Conservation (phyloP, 495 filamentous ascomycete genomes). For the Podospora sp. region DNA sequence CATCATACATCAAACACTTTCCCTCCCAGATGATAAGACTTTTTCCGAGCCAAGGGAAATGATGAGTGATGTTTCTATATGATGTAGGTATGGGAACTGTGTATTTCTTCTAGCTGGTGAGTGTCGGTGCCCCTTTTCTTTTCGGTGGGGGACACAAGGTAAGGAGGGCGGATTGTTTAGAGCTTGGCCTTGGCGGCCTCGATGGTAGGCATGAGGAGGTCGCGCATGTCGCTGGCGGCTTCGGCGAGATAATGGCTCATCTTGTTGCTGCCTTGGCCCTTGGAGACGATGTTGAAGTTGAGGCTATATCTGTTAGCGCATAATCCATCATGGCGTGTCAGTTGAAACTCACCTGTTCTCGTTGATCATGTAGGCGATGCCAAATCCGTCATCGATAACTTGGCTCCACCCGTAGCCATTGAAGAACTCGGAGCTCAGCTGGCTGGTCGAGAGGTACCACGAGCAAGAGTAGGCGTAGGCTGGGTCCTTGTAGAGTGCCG, state of each 20-base stretch:
- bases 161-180: conserved; percentile 43
- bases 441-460: conserved; percentile 87
- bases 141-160: neutral
- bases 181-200: conserved; percentile 89
- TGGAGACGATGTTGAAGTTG: conserved; percentile 98
- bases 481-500: conserved; percentile 82
- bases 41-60: too few species aligned
- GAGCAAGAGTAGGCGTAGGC: conserved; percentile 80
- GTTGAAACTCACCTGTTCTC: conserved; percentile 70
- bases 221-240: conserved; percentile 86
- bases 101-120: too few species aligned
- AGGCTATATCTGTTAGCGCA: conserved; percentile 55
- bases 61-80: too few species aligned
- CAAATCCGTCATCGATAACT: conserved; percentile 94
- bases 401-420: conserved; percentile 99
- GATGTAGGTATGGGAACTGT: too few species aligned
- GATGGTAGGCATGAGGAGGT: conserved; percentile 81
- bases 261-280: conserved; percentile 84
- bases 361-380: conserved; percentile 99
- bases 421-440: conserved; percentile 95
- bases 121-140: too few species aligned
- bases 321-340: too few species aligned
- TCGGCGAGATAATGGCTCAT: conserved; percentile 96
- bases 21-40: too few species aligned
- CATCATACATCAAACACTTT: too few species aligned